These are phyloP conservation scores for Infundibulicybe gibba DNA, from an alignment of 768 basidiomycete genomes.

Conservation along the genomic window DNA sequence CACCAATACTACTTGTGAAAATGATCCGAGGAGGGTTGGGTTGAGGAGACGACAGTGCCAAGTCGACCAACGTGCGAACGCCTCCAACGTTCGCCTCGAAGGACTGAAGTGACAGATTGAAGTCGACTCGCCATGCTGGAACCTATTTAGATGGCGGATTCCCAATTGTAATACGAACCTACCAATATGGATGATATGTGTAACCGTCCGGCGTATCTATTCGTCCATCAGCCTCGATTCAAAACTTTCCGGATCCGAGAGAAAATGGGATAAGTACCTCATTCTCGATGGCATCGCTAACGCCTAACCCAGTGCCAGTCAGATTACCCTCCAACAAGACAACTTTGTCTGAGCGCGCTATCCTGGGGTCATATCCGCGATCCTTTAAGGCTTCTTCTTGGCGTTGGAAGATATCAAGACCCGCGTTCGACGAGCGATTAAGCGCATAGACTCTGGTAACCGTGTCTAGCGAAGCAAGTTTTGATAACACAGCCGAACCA, in stretches of 20 bases:
- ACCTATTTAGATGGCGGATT: background rate
- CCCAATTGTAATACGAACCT: background rate
- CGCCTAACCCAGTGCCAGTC: constrained; percentile 15
- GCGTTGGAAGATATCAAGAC: constrained; percentile 5
- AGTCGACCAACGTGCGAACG: constrained; percentile 19
- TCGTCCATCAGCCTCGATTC: background rate
- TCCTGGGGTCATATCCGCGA: constrained; percentile 12
- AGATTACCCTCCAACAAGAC: constrained; percentile 26
- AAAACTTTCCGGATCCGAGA: background rate
- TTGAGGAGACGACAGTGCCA: constrained; percentile 12
- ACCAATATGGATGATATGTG: constrained; percentile 8
- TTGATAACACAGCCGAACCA: background rate
- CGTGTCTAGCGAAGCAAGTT: background rate
- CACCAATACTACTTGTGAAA: constrained; percentile 29
- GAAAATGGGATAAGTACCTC: constrained; percentile 2
- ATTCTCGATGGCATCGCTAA: constrained; percentile 15
- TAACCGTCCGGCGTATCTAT: constrained; percentile 5
- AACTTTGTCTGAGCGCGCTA: constrained; percentile 21
- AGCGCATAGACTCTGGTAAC: background rate
- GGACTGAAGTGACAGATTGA: constrained; percentile 19
- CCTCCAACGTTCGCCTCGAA: constrained; percentile 26
- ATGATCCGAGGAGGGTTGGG: constrained; percentile 16
- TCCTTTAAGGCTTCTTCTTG: constrained; percentile 14
- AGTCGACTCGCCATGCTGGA: constrained; percentile 7
- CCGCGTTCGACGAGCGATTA: background rate